phyloP scores from a whole-genome alignment of 2,329 filamentous ascomycete species.

The Coniochaeta sp. region DNA sequence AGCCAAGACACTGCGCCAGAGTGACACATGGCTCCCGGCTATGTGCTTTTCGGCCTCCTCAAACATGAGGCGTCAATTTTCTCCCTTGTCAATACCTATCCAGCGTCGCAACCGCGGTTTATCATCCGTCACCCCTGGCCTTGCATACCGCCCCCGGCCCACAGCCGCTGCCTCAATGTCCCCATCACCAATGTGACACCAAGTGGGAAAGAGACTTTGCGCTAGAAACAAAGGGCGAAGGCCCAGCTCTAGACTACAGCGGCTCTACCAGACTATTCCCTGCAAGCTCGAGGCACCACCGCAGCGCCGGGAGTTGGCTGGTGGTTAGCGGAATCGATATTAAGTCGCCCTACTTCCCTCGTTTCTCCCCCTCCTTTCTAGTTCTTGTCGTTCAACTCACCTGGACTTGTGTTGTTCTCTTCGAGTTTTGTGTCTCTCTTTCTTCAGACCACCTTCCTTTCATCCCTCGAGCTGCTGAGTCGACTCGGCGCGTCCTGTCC shows the following conservation, averaged over 20 bases:
- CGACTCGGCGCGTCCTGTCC: slow-evolving; percentile 16
- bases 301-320: neutral
- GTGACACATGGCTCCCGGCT: neutral
- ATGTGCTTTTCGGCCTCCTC: neutral
- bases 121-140: neutral
- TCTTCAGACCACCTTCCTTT: slow-evolving; percentile 14
- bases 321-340: neutral
- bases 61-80: slow-evolving; percentile 1
- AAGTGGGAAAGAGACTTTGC: neutral
- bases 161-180: slow-evolving; percentile 1
- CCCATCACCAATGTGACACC: slow-evolving; percentile 1
- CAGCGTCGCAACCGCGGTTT: neutral
- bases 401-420: slow-evolving; percentile 15
- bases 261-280: neutral
- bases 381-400: slow-evolving; percentile 8
- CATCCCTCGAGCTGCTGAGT: slow-evolving; percentile 15
- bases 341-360: neutral
- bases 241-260: neutral
- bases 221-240: slow-evolving; percentile 1
- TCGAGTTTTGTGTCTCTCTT: slow-evolving; percentile 14
- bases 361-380: slow-evolving; percentile 6
- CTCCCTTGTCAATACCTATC: neutral
- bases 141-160: neutral
- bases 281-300: slow-evolving; percentile 1
- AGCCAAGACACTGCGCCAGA: neutral